These are phyloP conservation scores for Wickerhamomyces silvicola DNA, from an alignment of 805 yeast genomes.

Conservation along the genomic window DNA sequence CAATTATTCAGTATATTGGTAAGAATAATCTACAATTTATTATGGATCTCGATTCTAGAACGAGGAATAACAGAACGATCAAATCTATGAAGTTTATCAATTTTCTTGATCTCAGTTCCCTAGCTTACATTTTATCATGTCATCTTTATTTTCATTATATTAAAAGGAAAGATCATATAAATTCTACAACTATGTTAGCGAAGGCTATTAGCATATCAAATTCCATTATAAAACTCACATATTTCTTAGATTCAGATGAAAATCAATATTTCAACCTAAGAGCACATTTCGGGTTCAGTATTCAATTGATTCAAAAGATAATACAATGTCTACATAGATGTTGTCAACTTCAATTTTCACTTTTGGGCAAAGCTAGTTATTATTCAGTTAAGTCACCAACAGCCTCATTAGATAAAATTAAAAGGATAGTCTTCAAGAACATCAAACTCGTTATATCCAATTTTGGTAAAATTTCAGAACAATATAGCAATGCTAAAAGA, in stretches of 20 bases:
- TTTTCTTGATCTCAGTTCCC: not conserved
- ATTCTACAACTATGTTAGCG: too few relatives aligned
- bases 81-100: slow-evolving; percentile 1
- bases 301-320: slow-evolving; percentile 2
- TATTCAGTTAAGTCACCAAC: too few relatives aligned
- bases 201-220: too few relatives aligned
- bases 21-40: not conserved
- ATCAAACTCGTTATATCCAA: too few relatives aligned
- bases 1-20: not conserved
- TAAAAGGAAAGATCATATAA: too few relatives aligned
- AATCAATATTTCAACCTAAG: slow-evolving; percentile 1
- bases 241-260: slow-evolving; percentile 1
- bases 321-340: slow-evolving; percentile 1
- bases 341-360: not conserved
- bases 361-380: too few relatives aligned
- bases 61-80: slow-evolving; percentile 1
- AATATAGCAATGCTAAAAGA: too few relatives aligned
- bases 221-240: not conserved
- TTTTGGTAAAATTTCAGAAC: too few relatives aligned
- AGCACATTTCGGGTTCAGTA: slow-evolving; percentile 1
- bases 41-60: slow-evolving; percentile 2
- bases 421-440: too few relatives aligned
- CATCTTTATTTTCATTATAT: not conserved
- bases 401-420: too few relatives aligned
- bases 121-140: not conserved